Conservation (phyloP, 805 yeast genomes). For the Metschnikowia hibisci region DNA sequence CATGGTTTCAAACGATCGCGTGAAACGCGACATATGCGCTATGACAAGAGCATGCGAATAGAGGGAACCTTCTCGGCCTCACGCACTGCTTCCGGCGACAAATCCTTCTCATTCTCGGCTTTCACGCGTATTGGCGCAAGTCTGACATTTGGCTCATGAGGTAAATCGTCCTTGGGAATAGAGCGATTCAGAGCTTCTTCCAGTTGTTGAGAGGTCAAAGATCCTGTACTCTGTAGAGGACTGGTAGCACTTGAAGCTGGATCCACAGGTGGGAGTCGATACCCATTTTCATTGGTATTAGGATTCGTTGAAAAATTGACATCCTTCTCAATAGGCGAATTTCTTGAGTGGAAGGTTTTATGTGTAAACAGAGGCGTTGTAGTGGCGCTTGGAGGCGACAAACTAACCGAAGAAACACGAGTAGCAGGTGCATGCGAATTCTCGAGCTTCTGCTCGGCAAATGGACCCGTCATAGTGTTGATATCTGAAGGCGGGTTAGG, state of each 20-base stretch:
- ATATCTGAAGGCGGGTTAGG: not conserved
- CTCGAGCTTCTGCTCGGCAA: not conserved
- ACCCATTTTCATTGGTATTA: slow-evolving; percentile 1
- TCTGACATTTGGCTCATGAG: slow-evolving; percentile 1
- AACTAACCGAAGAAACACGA: not conserved
- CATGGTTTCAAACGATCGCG: not conserved
- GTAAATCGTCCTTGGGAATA: not conserved
- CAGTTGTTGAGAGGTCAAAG: not conserved
- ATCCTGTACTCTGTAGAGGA: slow-evolving; percentile 2
- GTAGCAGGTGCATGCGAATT: not conserved
- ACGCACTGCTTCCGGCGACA: slow-evolving; percentile 1
- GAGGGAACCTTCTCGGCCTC: slow-evolving; percentile 15
- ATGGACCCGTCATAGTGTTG: not conserved
- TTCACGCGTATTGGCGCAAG: slow-evolving; percentile 12
- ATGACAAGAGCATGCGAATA: slow-evolving; percentile 17
- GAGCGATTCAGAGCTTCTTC: not conserved
- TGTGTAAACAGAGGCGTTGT: not conserved
- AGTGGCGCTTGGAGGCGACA: not conserved
- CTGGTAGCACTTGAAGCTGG: not conserved
- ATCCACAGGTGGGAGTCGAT: not conserved
- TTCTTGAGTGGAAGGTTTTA: not conserved
- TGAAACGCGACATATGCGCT: not conserved
- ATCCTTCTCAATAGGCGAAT: not conserved
- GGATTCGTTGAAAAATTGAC: not conserved
- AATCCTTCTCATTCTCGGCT: not conserved